Conservation (phyloP, 2,329 filamentous ascomycete genomes). For the Reticulascus tulasneorum region DNA sequence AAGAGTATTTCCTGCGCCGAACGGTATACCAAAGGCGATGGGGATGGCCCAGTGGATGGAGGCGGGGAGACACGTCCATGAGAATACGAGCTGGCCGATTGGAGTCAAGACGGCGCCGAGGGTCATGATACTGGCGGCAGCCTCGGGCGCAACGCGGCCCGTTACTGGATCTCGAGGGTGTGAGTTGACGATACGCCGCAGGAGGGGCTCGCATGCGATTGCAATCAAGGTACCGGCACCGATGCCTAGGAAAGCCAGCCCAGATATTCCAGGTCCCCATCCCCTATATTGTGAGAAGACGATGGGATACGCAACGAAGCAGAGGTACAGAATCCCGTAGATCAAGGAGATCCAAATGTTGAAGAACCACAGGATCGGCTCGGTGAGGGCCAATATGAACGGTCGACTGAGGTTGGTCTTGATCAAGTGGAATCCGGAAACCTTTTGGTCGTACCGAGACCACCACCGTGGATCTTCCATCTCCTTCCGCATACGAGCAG, state of each 20-base stretch:
- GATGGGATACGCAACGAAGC: slow-evolving; percentile 86
- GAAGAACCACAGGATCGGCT: slow-evolving; percentile 76
- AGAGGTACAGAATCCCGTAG: slow-evolving; percentile 84
- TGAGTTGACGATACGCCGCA: slow-evolving; percentile 72
- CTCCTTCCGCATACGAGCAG: slow-evolving; percentile 59
- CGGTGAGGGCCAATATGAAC: slow-evolving; percentile 70
- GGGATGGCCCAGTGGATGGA: slow-evolving; percentile 80
- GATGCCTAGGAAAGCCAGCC: slow-evolving; percentile 73
- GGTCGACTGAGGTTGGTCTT: slow-evolving; percentile 74
- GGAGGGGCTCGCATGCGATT: slow-evolving; percentile 64
- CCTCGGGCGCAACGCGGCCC: slow-evolving; percentile 70
- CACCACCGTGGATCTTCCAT: slow-evolving; percentile 70
- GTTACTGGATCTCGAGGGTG: slow-evolving; percentile 73
- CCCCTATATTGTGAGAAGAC: slow-evolving; percentile 72
- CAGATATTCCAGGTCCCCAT: slow-evolving; percentile 70
- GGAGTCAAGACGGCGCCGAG: slow-evolving; percentile 72
- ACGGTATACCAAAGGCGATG: slow-evolving; percentile 73
- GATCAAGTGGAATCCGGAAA: slow-evolving; percentile 61
- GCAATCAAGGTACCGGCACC: slow-evolving; percentile 61
- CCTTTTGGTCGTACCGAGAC: slow-evolving; percentile 73
- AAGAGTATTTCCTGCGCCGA: slow-evolving; percentile 71
- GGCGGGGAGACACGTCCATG: slow-evolving; percentile 77
- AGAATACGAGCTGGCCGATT: slow-evolving; percentile 78
- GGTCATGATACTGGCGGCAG: slow-evolving; percentile 75
- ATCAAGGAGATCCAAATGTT: slow-evolving; percentile 73